Percentiles rank a stretch among this genome's conserved stretches.
Evolutionary conservation across 495 filamentous ascomycete genomes (phyloP).

Genomic region (Hypoxylon perforatum): DNA sequence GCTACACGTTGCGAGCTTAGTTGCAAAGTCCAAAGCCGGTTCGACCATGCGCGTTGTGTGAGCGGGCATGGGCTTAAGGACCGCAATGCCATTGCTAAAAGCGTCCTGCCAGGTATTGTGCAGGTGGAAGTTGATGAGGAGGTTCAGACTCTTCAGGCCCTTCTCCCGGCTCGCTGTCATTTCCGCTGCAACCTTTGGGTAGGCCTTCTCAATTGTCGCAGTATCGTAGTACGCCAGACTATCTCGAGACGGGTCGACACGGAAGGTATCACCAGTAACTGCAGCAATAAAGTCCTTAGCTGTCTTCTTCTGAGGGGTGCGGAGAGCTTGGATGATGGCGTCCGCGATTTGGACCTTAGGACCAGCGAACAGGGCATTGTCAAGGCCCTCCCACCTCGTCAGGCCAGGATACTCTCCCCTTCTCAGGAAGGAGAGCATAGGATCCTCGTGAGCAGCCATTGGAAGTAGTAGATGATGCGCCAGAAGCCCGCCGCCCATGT

Average conservation of each 20-base stretch:
- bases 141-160: conserved; percentile 71
- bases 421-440: conserved; percentile 75
- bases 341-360: conserved; percentile 72
- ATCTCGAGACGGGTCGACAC: conserved; percentile 68
- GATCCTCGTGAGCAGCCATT: conserved; percentile 83
- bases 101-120: conserved; percentile 85
- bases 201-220: conserved; percentile 67
- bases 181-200: conserved; percentile 73
- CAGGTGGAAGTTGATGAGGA: conserved; percentile 86
- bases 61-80: conserved; percentile 79
- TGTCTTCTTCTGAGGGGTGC: conserved; percentile 61
- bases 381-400: conserved; percentile 78
- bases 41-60: conserved; percentile 77
- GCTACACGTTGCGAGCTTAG: conserved; percentile 77
- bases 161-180: conserved; percentile 62
- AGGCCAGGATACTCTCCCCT: conserved; percentile 76
- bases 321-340: conserved; percentile 73
- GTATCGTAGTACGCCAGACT: conserved; percentile 84
- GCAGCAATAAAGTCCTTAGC: conserved; percentile 69
- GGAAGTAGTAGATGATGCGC: conserved; percentile 83
- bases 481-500: conserved; percentile 88
- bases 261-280: conserved; percentile 68
- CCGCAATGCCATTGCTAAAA: conserved; percentile 77
- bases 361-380: conserved; percentile 78
- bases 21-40: conserved; percentile 75